Evolutionary conservation across 2,329 filamentous ascomycete genomes (phyloP), one percentile per base, ranked within the genome.

Genomic region (Pyricularia pennisetigena): DNA sequence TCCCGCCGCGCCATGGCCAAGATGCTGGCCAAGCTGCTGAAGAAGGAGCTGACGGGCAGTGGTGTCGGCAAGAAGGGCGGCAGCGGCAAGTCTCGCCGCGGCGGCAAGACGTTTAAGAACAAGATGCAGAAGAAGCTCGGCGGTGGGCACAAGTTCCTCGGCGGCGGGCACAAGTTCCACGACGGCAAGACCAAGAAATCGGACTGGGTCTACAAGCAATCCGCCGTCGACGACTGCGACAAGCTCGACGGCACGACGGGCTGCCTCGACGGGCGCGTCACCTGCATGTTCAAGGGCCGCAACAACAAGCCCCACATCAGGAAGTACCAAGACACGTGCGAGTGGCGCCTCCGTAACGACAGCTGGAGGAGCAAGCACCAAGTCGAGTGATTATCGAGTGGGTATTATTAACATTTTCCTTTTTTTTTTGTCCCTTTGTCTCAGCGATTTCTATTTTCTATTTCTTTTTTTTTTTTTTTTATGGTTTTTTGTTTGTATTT

Each of bases 251-350:
- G 65, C 20, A 59, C 20, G 6, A 67, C 65, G 16, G 54, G 65
- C 65, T 67, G 65, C 65, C 23, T 28, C 12, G 65, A 29, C 26
- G 65, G 65, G 16, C 49, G 54, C 35, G 41, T 59, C 24, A 67
- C 65, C 23, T 67, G 65, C 29, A 67, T 67, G 41, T 67, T 59
- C 65, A 49, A 54, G 35, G 24, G 24, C 20, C 35, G 54, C 41
- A 67, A 67, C 65, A n/a, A n/a, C 65, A 67, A 67, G 65, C 54
- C 54, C 24, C 65, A 67, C 41, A 59, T 67, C 65, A 59, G 29
- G 16, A 41, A 28, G 24, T 29, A 57, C 49, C 24, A 57, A 14
- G 54, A 49, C 65, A 59, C 65, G 12, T 67, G 65, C 49, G 49
- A 49, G 35, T 67, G 65, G 65, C 65, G 65, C 41, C 49, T 67